Evolutionary conservation across 2,329 filamentous ascomycete genomes (phyloP), one percentile per base, ranked within the genome.

Genomic region (Coniochaeta hoffmannii): DNA sequence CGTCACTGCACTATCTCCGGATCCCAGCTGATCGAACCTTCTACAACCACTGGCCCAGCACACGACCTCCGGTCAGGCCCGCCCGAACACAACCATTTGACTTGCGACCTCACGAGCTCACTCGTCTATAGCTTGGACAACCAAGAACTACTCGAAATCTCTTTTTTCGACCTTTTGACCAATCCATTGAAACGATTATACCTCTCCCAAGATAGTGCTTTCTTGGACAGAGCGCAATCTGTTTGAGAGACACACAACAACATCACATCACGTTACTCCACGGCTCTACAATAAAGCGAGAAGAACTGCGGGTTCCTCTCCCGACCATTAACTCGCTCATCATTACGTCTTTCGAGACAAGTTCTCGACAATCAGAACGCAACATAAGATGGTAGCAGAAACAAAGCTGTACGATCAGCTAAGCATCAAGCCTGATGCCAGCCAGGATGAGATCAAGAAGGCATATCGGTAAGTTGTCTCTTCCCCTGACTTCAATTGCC

Each of bases 401-500:
- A 94, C 89, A 54, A 96, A 95, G 74, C 86, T 97, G 60, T 99
- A 99, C 79, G 90, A 97, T 72, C 81, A 84, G 60, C 80, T 99
- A 65, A 78, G 80, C 69, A 77, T 97, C 73, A 87, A 89, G 70
- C 83, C 93, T 35, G 82, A 85, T 58, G 90, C 92, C 24, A 81
- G 85, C 24, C 90, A 95, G 73, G 93, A 97, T 68, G 93, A 97
- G 62, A 96, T 99, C 70, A 97, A 97, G 72, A 99, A 97, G 71
- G 94, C 86, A 57, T 96, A 96, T 72, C 83, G 89, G 86, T 89
- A 85, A 72, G 82, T 58, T 53, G 28, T 38, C 30, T 26, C 41
- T 34, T 52, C 30, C 10, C 19, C 17, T 26, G 24, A 8, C 15
- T 9, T 15, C 41, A 46, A 46, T 46, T 46, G 41, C 41, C 24